Evolutionary conservation across 2,329 filamentous ascomycete genomes (phyloP).

Genomic region (Zelopaecilomyces penicillatus): DNA sequence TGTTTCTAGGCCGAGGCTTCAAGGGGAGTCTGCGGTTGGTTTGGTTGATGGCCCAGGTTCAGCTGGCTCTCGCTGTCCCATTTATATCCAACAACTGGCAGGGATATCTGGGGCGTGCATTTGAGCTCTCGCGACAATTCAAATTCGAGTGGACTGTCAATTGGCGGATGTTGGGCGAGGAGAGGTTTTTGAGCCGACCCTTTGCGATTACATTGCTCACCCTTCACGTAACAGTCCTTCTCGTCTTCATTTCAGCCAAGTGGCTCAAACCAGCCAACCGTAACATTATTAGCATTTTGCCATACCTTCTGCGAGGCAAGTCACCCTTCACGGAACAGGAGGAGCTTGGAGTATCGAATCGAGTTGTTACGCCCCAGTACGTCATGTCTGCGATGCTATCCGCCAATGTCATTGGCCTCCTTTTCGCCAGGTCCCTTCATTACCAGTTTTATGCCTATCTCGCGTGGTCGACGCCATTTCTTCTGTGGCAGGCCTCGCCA

Average conservation of each 20-base stretch:
- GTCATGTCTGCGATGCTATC: slow-evolving; percentile 69
- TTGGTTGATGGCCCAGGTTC: slow-evolving; percentile 66
- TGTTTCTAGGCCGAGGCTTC: slow-evolving; percentile 67
- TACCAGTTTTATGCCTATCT: slow-evolving; percentile 95
- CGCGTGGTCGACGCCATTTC: slow-evolving; percentile 78
- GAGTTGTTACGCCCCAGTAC: slow-evolving; percentile 57
- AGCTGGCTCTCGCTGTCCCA: slow-evolving; percentile 58
- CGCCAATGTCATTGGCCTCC: slow-evolving; percentile 68
- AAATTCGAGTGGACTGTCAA: slow-evolving; percentile 99
- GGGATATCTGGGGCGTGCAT: slow-evolving; percentile 74
- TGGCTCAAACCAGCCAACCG: slow-evolving; percentile 66
- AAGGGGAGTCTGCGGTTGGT: slow-evolving; percentile 57
- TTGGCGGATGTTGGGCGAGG: slow-evolving; percentile 90
- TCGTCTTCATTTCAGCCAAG: slow-evolving; percentile 54
- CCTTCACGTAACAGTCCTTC: slow-evolving; percentile 57
- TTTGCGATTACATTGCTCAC: slow-evolving; percentile 63
- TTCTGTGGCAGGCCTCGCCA: slow-evolving; percentile 71
- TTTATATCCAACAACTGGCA: slow-evolving; percentile 58
- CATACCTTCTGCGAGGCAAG: slow-evolving; percentile 31
- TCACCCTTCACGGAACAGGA: slow-evolving; percentile 41
- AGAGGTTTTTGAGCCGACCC: slow-evolving; percentile 58
- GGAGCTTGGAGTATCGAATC: slow-evolving; percentile 47
- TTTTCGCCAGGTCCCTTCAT: slow-evolving; percentile 82
- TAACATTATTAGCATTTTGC: slow-evolving; percentile 45
- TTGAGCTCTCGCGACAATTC: slow-evolving; percentile 86